Base-by-base conservation (phyloP, 768 basidiomycete species). In the Lactarius deliciosus region DNA sequence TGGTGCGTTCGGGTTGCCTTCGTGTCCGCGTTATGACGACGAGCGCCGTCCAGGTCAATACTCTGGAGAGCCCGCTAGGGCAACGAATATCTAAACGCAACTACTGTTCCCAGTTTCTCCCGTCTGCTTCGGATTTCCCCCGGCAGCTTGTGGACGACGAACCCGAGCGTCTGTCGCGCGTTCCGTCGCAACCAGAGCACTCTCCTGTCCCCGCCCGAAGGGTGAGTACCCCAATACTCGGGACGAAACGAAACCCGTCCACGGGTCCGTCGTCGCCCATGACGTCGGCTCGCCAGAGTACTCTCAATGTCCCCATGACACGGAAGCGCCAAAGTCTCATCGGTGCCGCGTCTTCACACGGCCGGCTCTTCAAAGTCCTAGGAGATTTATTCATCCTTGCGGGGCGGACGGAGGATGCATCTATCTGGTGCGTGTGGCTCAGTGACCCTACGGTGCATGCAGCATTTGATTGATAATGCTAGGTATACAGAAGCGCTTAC, bases 401-500 rank as follows among this genome's bases (percentile, higher is more conserved):
- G 8, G 96, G 97, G n/a, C 82, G 92, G 69, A 84, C 86, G 43
- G 85, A 87, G 58, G 95, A 98, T 73, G 90, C 96, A 1, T 78
- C 81, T 47, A 81, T 90, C 60, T 94, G 94, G 92, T 95, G 77
- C 66, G 77, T 64, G 38, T 32, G 20, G 22, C n/a, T 63, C 60
- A 59, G 71, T 59, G 36, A 28, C 8, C 56, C 45, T 47, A 25
- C 34, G 43, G 43, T 64, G 59, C 65, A 60, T 61, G 64, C 71
- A 70, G 69, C 71, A 59, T 66, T 45, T 53, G 56, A 67, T 70
- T 60, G 70, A 64, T 71, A 28, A 71, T 63, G 66, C 38, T 72
- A 94, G 92, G 86, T 98, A 94, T 76, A 84, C 86, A 61, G 95
- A 98, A 79, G 90, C 94, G 15, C 77, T 94, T 20, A 83, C 83